phyloP scores from a whole-genome alignment of 2,329 filamentous ascomycete genomes.

The Magnaporthiopsis incrustans region DNA sequence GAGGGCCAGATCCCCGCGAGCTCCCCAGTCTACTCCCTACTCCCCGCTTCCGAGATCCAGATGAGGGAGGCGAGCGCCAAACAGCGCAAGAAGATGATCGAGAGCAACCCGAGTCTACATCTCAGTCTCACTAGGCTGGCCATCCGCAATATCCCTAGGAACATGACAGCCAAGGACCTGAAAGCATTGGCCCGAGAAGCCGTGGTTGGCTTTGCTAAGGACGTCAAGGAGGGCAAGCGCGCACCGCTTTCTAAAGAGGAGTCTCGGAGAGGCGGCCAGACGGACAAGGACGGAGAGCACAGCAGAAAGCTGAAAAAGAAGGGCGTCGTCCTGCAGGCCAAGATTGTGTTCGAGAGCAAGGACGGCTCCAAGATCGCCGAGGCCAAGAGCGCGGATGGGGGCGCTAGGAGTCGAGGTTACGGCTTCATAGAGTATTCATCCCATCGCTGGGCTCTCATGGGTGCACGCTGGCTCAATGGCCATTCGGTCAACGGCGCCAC shows the following conservation, averaged over 20 bases:
- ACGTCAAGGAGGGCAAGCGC: conserved; percentile 72
- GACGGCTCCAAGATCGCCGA: conserved; percentile 80
- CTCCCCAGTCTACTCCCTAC: conserved; percentile 66
- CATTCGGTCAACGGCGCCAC: conserved; percentile 35
- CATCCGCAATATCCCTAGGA: conserved; percentile 81
- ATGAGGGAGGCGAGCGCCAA: conserved; percentile 81
- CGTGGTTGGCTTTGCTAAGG: conserved; percentile 88
- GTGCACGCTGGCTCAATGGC: conserved; percentile 86
- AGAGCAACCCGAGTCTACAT: conserved; percentile 83
- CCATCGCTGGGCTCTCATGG: conserved; percentile 92
- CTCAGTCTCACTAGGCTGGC: conserved; percentile 85
- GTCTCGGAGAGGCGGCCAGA: conserved; percentile 66
- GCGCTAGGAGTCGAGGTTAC: conserved; percentile 82
- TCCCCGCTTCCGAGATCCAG: conserved; percentile 72
- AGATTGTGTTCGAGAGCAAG: conserved; percentile 84
- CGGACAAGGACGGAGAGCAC: conserved; percentile 73
- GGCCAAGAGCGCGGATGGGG: conserved; percentile 55
- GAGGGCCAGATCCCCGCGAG: conserved; percentile 78
- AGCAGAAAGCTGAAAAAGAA: conserved; percentile 75
- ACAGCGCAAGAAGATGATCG: conserved; percentile 83
- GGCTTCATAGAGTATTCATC: conserved; percentile 96
- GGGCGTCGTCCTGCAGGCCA: conserved; percentile 83
- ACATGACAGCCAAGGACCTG: conserved; percentile 75
- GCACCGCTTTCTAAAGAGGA: conserved; percentile 85
- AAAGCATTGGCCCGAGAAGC: conserved; percentile 87